Base-by-base conservation (phyloP, 2,329 filamentous ascomycete species). In the Penicillium sclerotiorum region DNA sequence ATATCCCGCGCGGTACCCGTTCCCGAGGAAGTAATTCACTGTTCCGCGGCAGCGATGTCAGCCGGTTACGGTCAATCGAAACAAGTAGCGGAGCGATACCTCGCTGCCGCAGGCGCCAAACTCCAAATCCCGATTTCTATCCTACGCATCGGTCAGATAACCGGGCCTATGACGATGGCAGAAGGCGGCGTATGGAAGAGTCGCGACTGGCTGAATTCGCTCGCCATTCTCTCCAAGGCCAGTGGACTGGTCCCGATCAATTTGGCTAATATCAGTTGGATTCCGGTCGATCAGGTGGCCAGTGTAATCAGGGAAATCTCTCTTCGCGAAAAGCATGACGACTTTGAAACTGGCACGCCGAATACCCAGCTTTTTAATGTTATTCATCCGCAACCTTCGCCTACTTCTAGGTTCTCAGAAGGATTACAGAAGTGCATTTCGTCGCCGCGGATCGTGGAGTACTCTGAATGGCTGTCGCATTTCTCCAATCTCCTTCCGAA, bases 41-140 rank as follows among this genome's bases (percentile, higher is more conserved):
- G 44, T 22, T 9, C 52, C 2, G 30, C 17, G 13, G 45, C 27
- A 11, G 40, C 52, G n/a, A 46, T 42, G 22, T 6, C 22, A 13
- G 52, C 36, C 6, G 52, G 52, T 15, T 54, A 54, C 17, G 45
- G 48, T 1, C 48, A 54, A 47, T 54, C 52, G 3, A 54, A 54
- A 18, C 48, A 52, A 20, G 45, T 51, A 15, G 52, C 48, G 20
- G 52, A 54, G 23, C 33, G 52, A 40, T 45, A 49, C 3, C 49
- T 54, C 13, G 48, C 48, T 13, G 21, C 45, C 11, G 52, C 52
- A 12, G 52, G 48, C 5, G 49, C 40, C 12, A 35, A 39, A 22
- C 52, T 54, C 15, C 20, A 52, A 25, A 52, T 54, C 6, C 41
- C 52, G 15, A 46, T 54, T 13, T 51, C 52, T 12, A 51, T 54